phyloP scores from a whole-genome alignment of 2,329 filamentous ascomycete species.

The Claviceps quebecensis region DNA sequence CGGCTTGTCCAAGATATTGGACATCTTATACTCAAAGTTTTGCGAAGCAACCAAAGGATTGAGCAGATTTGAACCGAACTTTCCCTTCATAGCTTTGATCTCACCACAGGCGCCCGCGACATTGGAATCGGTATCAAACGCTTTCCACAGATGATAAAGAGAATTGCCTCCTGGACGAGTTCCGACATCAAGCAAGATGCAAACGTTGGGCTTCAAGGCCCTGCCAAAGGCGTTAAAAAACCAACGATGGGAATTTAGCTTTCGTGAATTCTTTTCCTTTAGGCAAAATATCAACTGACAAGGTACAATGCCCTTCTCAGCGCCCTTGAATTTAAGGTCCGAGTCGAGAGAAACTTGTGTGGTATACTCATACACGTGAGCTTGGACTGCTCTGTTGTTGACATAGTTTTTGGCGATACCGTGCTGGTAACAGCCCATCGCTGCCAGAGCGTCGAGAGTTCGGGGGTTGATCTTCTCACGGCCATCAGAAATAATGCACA shows the following conservation, averaged over 20 bases:
- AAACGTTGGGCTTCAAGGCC: conserved; percentile 87
- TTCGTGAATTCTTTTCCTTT: conserved; percentile 95
- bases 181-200: conserved; percentile 90
- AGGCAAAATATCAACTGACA: conserved; percentile 98
- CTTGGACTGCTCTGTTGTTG: conserved; percentile 88
- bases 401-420: conserved; percentile 98
- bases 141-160: conserved; percentile 97
- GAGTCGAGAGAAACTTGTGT: conserved; percentile 93
- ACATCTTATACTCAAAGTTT: conserved; percentile 99
- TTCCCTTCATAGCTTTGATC: conserved; percentile 94
- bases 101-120: conserved; percentile 94
- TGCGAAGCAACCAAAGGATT: conserved; percentile 94
- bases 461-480: conserved; percentile 80
- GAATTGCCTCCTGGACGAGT: conserved; percentile 81
- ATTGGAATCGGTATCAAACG: conserved; percentile 94
- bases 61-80: conserved; percentile 64
- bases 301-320: conserved; percentile 95
- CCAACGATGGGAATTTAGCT: conserved; percentile 97
- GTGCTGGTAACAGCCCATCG: conserved; percentile 95
- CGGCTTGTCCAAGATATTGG: conserved; percentile 95
- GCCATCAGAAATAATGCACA: conserved; percentile 91
- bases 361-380: conserved; percentile 97
- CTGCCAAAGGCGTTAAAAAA: conserved; percentile 98
- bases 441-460: conserved; percentile 84
- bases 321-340: conserved; percentile 96